Conservation (phyloP, 108 stramenopile genomes). For the Pseudonitzschia pungens region DNA sequence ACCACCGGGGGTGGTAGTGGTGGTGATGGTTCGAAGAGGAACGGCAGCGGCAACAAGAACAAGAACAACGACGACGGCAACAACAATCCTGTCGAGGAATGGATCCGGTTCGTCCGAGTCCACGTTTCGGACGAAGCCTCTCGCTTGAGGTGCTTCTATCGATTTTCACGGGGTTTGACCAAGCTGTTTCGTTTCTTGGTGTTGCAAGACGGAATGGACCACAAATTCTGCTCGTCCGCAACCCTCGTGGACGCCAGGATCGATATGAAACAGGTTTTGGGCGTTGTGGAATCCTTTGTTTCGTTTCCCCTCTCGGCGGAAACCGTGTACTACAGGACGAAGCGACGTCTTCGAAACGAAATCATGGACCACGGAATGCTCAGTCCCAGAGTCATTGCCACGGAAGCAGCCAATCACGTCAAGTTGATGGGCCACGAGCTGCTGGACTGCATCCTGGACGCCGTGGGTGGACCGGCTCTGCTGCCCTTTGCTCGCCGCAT, state of each 20-base stretch:
- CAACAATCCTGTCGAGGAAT: constrained; percentile 13
- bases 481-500: constrained; percentile 43
- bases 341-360: constrained; percentile 48
- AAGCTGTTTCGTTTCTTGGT: constrained; percentile 11
- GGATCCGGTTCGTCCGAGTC: constrained; percentile 24
- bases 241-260: constrained; percentile 18
- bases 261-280: constrained; percentile 29
- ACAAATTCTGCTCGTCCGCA: neutral
- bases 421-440: constrained; percentile 42
- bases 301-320: constrained; percentile 52
- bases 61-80: neutral
- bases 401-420: constrained; percentile 33
- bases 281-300: constrained; percentile 38
- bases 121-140: constrained; percentile 17
- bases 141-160: constrained; percentile 22
- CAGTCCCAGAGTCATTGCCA: constrained; percentile 34
- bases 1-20: too few species aligned
- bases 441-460: constrained; percentile 22
- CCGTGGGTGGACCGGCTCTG: constrained; percentile 30
- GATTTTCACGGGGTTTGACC: constrained; percentile 26
- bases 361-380: constrained; percentile 40
- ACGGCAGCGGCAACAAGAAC: neutral
- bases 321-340: constrained; percentile 42
- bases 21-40: too few species aligned
- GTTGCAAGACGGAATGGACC: constrained; percentile 11